Percentiles rank a stretch among this genome's conserved stretches.
Conservation (phyloP, 2,329 filamentous ascomycete species). For the Scedosporium aurantiacum region DNA sequence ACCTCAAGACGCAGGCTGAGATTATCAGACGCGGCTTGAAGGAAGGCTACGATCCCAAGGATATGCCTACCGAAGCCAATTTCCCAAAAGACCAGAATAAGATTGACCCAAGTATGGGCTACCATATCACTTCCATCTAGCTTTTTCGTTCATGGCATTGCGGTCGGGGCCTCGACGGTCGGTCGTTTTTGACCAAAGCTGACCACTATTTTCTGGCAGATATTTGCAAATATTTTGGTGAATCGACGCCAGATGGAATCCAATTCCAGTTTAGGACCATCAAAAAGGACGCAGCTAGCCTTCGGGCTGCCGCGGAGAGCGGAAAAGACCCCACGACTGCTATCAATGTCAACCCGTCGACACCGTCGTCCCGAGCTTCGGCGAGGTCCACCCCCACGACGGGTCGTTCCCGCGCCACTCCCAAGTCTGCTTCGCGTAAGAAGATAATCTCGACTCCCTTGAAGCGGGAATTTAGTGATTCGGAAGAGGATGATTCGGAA, state of each 20-base stretch:
- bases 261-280: constrained; percentile 48
- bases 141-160: neutral
- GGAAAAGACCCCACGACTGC: constrained; percentile 34
- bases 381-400: constrained; percentile 11
- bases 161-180: neutral
- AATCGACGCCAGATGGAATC: constrained; percentile 46
- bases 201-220: constrained; percentile 25
- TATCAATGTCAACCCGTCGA: constrained; percentile 14
- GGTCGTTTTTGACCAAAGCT: neutral
- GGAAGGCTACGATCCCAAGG: constrained; percentile 28
- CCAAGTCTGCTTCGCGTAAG: constrained; percentile 10
- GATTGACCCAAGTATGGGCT: constrained; percentile 17
- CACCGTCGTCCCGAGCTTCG: constrained; percentile 3
- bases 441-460: constrained; percentile 16
- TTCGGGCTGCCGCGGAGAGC: constrained; percentile 31
- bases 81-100: constrained; percentile 26
- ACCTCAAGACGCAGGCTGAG: constrained; percentile 29
- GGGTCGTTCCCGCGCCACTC: constrained; percentile 8
- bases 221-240: constrained; percentile 48
- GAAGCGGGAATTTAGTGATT: constrained; percentile 12
- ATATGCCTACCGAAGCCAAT: constrained; percentile 24
- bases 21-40: constrained; percentile 25
- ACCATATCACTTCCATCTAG: neutral
- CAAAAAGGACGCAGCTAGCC: constrained; percentile 39
- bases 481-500: constrained; percentile 16